These are phyloP conservation scores for Phialophora chinensis DNA, from an alignment of 2,329 filamentous ascomycete genomes.

Conservation along the genomic window DNA sequence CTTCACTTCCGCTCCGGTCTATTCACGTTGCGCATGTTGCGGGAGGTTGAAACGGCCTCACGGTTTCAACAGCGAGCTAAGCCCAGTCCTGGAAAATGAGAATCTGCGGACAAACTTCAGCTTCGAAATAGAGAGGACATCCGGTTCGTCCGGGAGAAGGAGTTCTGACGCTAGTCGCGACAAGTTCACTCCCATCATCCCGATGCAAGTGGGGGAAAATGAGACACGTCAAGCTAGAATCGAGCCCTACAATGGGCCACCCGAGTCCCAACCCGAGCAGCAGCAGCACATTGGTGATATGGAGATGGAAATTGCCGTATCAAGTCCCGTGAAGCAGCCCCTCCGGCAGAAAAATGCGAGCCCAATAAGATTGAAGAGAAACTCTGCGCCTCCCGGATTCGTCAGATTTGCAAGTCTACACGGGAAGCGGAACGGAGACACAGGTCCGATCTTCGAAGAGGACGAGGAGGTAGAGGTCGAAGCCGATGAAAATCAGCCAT, in stretches of 20 bases:
- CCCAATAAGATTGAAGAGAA: slow-evolving; percentile 28
- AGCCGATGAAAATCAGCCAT: slow-evolving; percentile 18
- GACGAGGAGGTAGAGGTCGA: slow-evolving; percentile 24
- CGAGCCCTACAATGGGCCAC: slow-evolving; percentile 25
- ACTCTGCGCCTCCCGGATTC: slow-evolving; percentile 31
- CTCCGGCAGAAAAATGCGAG: slow-evolving; percentile 15
- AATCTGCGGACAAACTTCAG: slow-evolving; percentile 38
- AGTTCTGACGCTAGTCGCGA: slow-evolving; percentile 32
- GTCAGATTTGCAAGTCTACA: slow-evolving; percentile 37
- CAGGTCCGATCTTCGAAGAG: slow-evolving; percentile 30
- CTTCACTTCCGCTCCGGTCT: slow-evolving; percentile 29
- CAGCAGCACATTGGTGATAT: slow-evolving; percentile 6
- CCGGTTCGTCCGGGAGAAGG: slow-evolving; percentile 23
- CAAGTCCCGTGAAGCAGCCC: slow-evolving; percentile 14
- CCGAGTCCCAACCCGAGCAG: slow-evolving; percentile 14
- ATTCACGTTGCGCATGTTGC: slow-evolving; percentile 38
- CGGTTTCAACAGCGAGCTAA: slow-evolving; percentile 33
- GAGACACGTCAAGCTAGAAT: slow-evolving; percentile 37
- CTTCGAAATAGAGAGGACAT: slow-evolving; percentile 36
- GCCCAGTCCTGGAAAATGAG: slow-evolving; percentile 40
- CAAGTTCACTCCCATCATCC: slow-evolving; percentile 37
- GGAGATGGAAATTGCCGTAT: slow-evolving; percentile 8
- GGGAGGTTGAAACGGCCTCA: slow-evolving; percentile 36
- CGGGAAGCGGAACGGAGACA: slow-evolving; percentile 26
- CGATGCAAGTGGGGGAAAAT: slow-evolving; percentile 33